Base-by-base conservation (phyloP, 352 stramenopile species). In the Globisporangium cystogenes region DNA sequence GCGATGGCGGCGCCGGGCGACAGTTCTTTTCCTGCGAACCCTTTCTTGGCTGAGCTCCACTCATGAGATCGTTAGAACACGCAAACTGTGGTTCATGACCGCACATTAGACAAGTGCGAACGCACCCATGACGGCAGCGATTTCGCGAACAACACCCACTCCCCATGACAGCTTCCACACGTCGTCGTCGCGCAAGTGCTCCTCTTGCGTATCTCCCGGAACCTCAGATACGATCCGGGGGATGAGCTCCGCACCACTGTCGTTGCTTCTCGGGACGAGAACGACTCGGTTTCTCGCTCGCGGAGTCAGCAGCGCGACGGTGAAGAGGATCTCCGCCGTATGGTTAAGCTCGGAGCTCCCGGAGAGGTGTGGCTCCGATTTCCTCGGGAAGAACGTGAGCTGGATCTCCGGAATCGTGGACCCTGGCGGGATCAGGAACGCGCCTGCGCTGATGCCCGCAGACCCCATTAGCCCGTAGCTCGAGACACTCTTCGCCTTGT, bases 301-400 rank as follows among this genome's bases (percentile, higher is more conserved):
- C 23, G 74, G 74, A 27, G 74, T 65, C 24, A 97, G 56, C 4
- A 97, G 51, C 11, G 87, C 84, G 26, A 96, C 71, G 8, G 89
- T 97, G 26, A 97, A 53, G 1, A 97, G 56, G 26, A 95, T 72
- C 48, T 86, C 65, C 1, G 55, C 55, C 12, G 57, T 64, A 49
- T 84, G 68, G 24, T 82, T 64, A 8, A 86, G 56, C 15, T 52
- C 51, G 14, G 60, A 62, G 24, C 54, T 86, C 21, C 77, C 86
- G 4, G 64, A 71, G 23, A 83, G 71, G 51, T 94, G 80, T 7
- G 86, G 86, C 66, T 96, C 86, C 0, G 69, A 87, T 35, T 90
- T 80, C 10, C 68, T 72, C 6, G 87, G 89, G 48, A 97, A 97
- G 31, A 96, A 70, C 8, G 89, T 96, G 21, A 96, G 64, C 62